phyloP scores from a whole-genome alignment of 306 rosid species.

The Prunus mume region DNA sequence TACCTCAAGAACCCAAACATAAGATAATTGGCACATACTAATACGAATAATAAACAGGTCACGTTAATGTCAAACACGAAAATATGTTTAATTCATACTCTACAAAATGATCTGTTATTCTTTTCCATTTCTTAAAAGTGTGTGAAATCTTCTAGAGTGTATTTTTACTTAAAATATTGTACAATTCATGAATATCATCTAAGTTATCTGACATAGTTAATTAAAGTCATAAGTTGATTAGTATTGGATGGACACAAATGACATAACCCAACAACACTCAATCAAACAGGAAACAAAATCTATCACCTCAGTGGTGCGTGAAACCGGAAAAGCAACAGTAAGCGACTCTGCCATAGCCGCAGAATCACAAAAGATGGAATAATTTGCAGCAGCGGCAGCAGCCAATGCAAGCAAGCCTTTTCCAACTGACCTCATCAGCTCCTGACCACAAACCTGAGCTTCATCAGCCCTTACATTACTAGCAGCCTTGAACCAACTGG shows the following conservation, averaged over 20 bases:
- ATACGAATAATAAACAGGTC: not conserved
- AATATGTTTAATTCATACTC: not conserved
- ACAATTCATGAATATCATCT: not conserved
- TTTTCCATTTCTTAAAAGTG: not conserved
- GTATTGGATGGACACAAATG: not conserved
- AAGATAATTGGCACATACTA: no score
- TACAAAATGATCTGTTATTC: not conserved
- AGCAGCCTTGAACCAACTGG: constrained; percentile 8
- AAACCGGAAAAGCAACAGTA: constrained; percentile 90
- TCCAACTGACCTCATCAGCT: constrained; percentile 17
- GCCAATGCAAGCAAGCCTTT: constrained; percentile 58
- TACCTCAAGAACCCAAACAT: no score
- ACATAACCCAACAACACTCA: not conserved
- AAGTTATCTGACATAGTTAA: not conserved
- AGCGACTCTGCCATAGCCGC: constrained; percentile 82
- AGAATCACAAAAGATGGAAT: constrained; percentile 48
- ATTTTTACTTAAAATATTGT: no score
- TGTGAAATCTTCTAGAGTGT: not conserved
- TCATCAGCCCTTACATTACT: constrained; percentile 10
- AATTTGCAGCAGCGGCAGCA: constrained; percentile 52
- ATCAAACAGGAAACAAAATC: not conserved
- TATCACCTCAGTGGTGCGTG: constrained; percentile 82
- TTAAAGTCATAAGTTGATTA: not conserved
- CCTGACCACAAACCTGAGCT: not conserved
- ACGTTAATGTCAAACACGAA: not conserved